These are phyloP conservation scores for Royoungia palumana DNA, from an alignment of 768 basidiomycete species.

Conservation along the genomic window DNA sequence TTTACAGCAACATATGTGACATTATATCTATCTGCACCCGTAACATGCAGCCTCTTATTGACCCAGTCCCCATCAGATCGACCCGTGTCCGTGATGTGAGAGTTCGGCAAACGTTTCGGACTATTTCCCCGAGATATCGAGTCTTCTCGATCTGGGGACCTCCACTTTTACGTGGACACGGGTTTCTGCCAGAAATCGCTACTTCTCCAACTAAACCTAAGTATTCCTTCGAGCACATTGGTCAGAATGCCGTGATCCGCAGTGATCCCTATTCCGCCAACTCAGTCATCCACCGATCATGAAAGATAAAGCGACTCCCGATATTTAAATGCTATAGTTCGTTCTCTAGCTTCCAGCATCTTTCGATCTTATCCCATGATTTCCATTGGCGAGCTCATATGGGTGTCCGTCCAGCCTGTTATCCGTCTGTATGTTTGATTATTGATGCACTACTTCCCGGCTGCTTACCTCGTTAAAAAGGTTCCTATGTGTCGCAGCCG, in stretches of 20 bases:
- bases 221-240: not conserved
- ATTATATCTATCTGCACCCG: not conserved
- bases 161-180: too few relatives aligned
- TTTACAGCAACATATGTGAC: not conserved
- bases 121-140: too few relatives aligned
- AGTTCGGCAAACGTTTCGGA: too few relatives aligned
- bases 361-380: constrained; percentile 15
- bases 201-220: too few relatives aligned
- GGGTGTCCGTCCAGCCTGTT: constrained; percentile 60
- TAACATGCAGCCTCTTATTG: too few relatives aligned
- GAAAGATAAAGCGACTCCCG: too few relatives aligned
- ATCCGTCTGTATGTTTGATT: constrained; percentile 50
- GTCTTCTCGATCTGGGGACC: too few relatives aligned
- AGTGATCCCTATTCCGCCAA: not conserved
- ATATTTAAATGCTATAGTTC: constrained; percentile 3
- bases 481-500: constrained; percentile 50
- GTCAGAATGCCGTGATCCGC: constrained; percentile 1
- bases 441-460: not conserved
- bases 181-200: too few relatives aligned
- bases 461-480: constrained; percentile 31
- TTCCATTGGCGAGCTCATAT: constrained; percentile 48
- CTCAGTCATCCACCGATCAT: too few relatives aligned
- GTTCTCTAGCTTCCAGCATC: not conserved
- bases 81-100: too few relatives aligned
- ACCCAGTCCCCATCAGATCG: too few relatives aligned